Percentiles rank a stretch among this genome's conserved stretches.
These are phyloP conservation scores for Scytalidium lignicola DNA, from an alignment of 2,329 filamentous ascomycete genomes.

Conservation along the genomic window DNA sequence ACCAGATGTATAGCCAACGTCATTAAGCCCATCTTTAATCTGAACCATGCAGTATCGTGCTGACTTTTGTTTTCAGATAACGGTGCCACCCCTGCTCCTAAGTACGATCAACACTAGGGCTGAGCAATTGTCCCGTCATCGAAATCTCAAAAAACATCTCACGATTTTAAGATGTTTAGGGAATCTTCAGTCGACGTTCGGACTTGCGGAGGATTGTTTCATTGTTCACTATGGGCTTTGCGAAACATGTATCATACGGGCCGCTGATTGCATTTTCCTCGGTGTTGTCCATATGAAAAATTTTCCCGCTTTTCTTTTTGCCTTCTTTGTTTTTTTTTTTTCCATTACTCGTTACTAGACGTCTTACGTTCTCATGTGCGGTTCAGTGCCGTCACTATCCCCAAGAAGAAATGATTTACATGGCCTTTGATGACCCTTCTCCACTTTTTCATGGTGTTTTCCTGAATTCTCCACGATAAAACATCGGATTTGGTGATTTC, in stretches of 20 bases:
- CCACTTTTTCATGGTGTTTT: constrained; percentile 12
- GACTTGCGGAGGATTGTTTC: constrained; percentile 14
- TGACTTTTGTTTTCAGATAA: constrained; percentile 25
- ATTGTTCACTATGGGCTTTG: constrained; percentile 15
- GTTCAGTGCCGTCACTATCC: constrained; percentile 18
- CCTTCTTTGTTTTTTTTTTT: constrained; percentile 1
- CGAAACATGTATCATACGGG: constrained; percentile 30
- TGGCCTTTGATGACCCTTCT: constrained; percentile 23
- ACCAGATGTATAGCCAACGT: constrained; percentile 58
- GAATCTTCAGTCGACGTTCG: constrained; percentile 8
- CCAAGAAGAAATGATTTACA: constrained; percentile 23
- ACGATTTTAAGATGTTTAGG: constrained; percentile 5
- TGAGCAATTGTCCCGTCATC: constrained; percentile 4
- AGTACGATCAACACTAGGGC: constrained; percentile 28
- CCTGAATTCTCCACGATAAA: neutral
- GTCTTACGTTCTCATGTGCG: constrained; percentile 15
- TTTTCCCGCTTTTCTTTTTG: constrained; percentile 2
- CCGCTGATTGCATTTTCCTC: constrained; percentile 25
- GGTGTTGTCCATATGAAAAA: constrained; percentile 18
- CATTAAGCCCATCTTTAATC: constrained; percentile 27
- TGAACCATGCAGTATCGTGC: constrained; percentile 7
- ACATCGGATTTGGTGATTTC: neutral
- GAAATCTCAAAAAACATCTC: constrained; percentile 5
- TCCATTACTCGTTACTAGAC: constrained; percentile 22
- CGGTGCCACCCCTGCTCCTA: constrained; percentile 16